Evolutionary conservation across 345 rosid species (phyloP).

Genomic region (Microcos paniculata): DNA sequence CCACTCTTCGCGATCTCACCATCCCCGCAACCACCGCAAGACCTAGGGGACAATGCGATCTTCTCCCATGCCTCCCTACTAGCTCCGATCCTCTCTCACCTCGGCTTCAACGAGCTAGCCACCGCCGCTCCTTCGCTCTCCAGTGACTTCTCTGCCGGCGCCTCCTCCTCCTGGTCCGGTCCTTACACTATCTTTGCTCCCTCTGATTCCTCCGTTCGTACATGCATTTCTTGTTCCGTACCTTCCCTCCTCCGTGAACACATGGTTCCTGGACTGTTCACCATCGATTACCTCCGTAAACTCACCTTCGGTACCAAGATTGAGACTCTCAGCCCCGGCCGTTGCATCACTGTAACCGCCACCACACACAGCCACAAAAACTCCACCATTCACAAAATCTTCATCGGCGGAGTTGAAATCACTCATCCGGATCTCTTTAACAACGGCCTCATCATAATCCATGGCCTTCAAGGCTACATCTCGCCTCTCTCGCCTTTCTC

Average conservation of each 20-base stretch:
- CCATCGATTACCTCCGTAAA: constrained; percentile 50
- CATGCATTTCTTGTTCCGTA: constrained; percentile 49
- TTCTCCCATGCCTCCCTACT: constrained; percentile 39
- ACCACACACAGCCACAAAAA: constrained; percentile 18
- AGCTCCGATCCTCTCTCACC: constrained; percentile 56
- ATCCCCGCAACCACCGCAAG: constrained; percentile 11
- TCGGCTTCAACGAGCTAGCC: constrained; percentile 63
- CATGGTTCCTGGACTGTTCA: constrained; percentile 64
- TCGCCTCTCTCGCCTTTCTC: constrained; percentile 64
- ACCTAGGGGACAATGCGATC: constrained; percentile 23
- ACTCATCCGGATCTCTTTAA: constrained; percentile 65
- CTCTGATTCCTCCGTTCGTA: constrained; percentile 48
- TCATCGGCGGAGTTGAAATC: constrained; percentile 60
- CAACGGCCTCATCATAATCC: constrained; percentile 56
- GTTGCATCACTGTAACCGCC: constrained; percentile 58
- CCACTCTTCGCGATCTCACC: constrained; percentile 1
- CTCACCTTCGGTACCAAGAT: constrained; percentile 59
- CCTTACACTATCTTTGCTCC: constrained; percentile 71
- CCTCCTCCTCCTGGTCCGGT: constrained; percentile 46
- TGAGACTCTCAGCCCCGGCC: constrained; percentile 59
- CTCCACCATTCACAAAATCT: constrained; percentile 34
- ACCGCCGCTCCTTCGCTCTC: constrained; percentile 50
- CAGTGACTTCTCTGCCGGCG: constrained; percentile 29
- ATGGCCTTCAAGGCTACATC: constrained; percentile 61
- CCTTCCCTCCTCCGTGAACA: constrained; percentile 61